Percentiles rank a stretch among this genome's conserved stretches.
Evolutionary conservation across 129 eudicot genomes (phyloP).

Genomic region (Scalesia atractyloides): DNA sequence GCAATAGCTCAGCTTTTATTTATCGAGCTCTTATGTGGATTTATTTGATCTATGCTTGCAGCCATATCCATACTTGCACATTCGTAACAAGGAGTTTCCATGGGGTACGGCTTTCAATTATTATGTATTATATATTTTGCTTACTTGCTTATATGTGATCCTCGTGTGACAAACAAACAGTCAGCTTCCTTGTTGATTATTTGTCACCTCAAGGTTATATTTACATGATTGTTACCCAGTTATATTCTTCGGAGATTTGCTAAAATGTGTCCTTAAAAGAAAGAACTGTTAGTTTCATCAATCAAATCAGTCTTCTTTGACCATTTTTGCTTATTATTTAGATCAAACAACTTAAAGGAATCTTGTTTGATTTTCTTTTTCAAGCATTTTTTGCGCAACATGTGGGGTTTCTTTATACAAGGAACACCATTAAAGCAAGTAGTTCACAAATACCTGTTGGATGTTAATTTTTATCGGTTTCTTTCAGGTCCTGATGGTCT

Average conservation of each 20-base stretch:
- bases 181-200: neutral
- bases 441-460: neutral
- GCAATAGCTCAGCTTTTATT: neutral
- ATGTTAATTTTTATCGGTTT: neutral
- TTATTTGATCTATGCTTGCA: conserved; percentile 31
- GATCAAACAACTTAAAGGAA: neutral
- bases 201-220: neutral
- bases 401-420: neutral
- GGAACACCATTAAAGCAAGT: neutral
- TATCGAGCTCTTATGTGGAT: conserved; percentile 15
- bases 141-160: neutral
- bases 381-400: neutral
- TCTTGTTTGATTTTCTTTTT: too few relatives aligned
- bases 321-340: neutral
- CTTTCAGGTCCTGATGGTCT: conserved; percentile 78
- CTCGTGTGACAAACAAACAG: neutral
- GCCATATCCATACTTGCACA: conserved; percentile 76
- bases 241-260: neutral
- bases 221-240: neutral
- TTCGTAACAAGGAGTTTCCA: conserved; percentile 91
- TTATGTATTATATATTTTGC: neutral
- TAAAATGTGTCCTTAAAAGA: neutral
- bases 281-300: too few relatives aligned
- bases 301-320: neutral
- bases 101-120: conserved; percentile 56